These are phyloP conservation scores for Trichosphaerium sp. DNA, from an alignment of 78 protist species.

Conservation along the genomic window DNA sequence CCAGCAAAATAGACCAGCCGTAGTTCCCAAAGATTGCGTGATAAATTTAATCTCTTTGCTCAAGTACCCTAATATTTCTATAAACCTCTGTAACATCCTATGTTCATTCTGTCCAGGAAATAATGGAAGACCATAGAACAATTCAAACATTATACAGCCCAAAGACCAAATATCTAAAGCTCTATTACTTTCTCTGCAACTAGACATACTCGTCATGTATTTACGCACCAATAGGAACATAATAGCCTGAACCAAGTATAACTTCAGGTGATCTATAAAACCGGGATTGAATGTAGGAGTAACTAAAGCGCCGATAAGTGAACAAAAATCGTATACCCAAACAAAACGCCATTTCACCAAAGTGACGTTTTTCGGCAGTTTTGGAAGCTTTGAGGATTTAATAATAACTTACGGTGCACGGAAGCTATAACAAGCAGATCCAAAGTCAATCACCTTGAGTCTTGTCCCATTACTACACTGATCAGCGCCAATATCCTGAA, in stretches of 20 bases:
- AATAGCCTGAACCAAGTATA: conserved; percentile 71
- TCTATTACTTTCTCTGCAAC: too few species aligned
- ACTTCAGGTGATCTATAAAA: conserved; percentile 94
- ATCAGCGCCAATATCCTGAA: neutral
- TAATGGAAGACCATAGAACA: conserved; percentile 76
- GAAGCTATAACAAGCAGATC: conserved; percentile 77
- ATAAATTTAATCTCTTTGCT: conserved; percentile 34
- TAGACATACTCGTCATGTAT: too few species aligned
- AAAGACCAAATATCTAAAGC: conserved; percentile 81
- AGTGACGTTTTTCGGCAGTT: conserved; percentile 23
- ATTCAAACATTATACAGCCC: conserved; percentile 72
- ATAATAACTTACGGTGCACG: too few species aligned
- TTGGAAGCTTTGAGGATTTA: too few species aligned
- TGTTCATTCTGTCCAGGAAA: conserved; percentile 82
- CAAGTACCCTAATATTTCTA: conserved; percentile 60
- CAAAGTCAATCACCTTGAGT: conserved; percentile 79
- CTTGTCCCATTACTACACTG: neutral
- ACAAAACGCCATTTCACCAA: too few species aligned
- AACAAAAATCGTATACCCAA: too few species aligned
- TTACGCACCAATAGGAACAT: too few species aligned
- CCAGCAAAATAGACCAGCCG: too few species aligned
- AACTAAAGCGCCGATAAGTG: too few species aligned
- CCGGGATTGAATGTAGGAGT: conserved; percentile 84
- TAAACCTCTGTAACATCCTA: conserved; percentile 62
- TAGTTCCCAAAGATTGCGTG: too few species aligned